Evolutionary conservation across 805 yeast genomes (phyloP), one percentile per base, ranked within the genome.

Genomic region (Wickerhamomyces canadensis): DNA sequence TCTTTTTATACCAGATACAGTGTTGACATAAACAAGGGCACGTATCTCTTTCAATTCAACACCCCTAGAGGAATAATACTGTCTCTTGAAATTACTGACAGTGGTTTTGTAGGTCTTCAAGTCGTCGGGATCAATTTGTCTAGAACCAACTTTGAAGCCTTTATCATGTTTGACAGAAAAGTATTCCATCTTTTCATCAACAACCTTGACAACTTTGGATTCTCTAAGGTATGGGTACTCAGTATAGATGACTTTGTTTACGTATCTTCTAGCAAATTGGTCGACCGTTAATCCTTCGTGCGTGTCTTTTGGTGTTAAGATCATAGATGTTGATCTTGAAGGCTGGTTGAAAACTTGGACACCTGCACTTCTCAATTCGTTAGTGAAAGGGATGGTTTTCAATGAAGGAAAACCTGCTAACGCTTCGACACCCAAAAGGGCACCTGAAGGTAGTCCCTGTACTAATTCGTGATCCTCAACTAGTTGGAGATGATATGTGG

Each of bases 181-280:
- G 49, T 74, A 84, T 31, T 65, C 67, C 49, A 58, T 61, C 14
- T 65, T 58, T 12, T 69, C 73, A 55, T 84, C 89, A 25, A 69
- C 57, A 4, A 91, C 74, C 17, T 72, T 69, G 11, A 78, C 65
- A 28, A 91, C 78, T 52, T 74, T 77, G 9, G 88, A 82, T 61
- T 91, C 97, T 48, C 79, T 72, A 47, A 93, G 65, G 53, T 77
- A 85, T n/a, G 99, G 99, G 91, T 95, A 93, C 48, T 80, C 76
- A 11, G 84, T 75, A 55, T 79, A 89, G 3, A 84, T 82, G 34
- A 77, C 61, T 40, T 77, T 70, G 32, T 78, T 80, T 37, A 83
- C 49, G 38, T 71, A 76, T 50, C 78, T 71, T 40, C 75, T 71
- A 18, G 87, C 80, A 50, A 86, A 70, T 43, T 82, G 84, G 34